Base-by-base conservation (phyloP, 371 early-diverging fungal genomes). In the Umbelopsis sp. region DNA sequence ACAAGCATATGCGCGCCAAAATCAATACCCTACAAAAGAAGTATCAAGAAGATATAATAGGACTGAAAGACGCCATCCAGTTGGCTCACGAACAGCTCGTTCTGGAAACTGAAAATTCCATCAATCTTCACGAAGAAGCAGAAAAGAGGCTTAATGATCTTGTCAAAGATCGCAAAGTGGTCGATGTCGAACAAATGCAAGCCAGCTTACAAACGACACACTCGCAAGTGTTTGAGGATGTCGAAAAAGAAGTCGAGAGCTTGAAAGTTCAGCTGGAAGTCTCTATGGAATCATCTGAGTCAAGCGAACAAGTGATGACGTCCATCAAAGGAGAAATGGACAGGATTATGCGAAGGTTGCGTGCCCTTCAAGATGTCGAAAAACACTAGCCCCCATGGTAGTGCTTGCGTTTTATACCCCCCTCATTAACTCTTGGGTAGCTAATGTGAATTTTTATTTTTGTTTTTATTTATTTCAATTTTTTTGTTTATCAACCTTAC, bases 271-370 rank as follows among this genome's bases (percentile, higher is more conserved):
- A 48, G 45, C 7, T 76, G 4, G 72, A 76, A 37, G 72, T 72
- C 29, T 76, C 77, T 0, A 74, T 72, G 24, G 66, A 74, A 18
- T 72, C 70, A 12, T 79, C 80, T 22, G 65, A 74, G 14, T 72
- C 77, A 2, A 77, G 80, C 57, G 80, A 82, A 63, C 77, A 76
- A 46, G 76, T 72, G 46, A 80, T 82, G 83, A 48, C 71, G 2
- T 70, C 67, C 3, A 79, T 79, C 9, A 76, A 79, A 37, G 68
- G 72, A 53, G 83, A 82, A 69, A 82, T 82, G 80, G 80, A 80
- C 70, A 69, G 74, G 24, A 82, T 82, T 35, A 76, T 78, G 75
- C 75, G 80, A 66, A 71, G 79, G 38, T 71, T 82, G 65, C 66
- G 83, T 48, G 78, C 79, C 5, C 74, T 80, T 25, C 79, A 80